Conservation (phyloP, 2,329 filamentous ascomycete genomes). For the Xylaria arbuscula region DNA sequence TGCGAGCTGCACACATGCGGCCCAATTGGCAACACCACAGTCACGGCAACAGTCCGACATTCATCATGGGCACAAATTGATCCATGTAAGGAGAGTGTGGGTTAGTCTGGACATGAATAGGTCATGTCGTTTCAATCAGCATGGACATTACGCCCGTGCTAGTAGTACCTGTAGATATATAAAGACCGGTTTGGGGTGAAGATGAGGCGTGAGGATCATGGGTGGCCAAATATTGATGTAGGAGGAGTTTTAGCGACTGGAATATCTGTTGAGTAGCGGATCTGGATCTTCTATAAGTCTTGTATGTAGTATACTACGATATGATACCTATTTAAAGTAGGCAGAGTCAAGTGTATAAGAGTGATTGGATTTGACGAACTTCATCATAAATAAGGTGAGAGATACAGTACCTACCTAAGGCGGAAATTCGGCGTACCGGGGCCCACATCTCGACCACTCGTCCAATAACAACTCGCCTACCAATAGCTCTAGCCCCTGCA, state of each 20-base stretch:
- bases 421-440: constrained; percentile 20
- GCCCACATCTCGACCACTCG: constrained; percentile 11
- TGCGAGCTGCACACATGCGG: constrained; percentile 43
- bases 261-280: constrained; percentile 13
- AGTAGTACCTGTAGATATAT: neutral
- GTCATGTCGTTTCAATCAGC: neutral
- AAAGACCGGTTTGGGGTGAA: neutral
- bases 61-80: constrained; percentile 30
- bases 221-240: neutral
- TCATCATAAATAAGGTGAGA: no score
- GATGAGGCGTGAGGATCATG: neutral
- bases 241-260: neutral
- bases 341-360: no score
- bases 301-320: constrained; percentile 10
- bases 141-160: neutral
- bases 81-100: neutral
- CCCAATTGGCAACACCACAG: constrained; percentile 54
- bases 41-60: constrained; percentile 49
- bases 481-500: constrained; percentile 19
- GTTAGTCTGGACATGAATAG: neutral
- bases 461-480: constrained; percentile 27
- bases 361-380: no score
- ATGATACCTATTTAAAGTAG: no score
- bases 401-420: neutral
- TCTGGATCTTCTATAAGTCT: neutral